These are phyloP conservation scores for Dryas integrifolia DNA, from an alignment of 331 rosid species.

Conservation along the genomic window DNA sequence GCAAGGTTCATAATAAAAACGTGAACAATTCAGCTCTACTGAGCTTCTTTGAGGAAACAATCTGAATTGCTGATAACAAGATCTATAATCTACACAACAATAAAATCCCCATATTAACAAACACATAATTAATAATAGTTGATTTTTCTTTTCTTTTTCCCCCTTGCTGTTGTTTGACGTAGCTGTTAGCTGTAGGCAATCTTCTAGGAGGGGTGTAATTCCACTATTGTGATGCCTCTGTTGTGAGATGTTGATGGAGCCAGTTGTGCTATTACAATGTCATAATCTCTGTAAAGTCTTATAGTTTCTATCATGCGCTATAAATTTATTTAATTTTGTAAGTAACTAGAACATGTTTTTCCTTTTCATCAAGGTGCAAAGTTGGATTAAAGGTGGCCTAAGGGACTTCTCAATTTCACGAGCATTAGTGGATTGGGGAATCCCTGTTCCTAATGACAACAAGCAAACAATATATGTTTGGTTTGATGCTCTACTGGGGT, in stretches of 20 bases:
- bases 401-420: conserved; percentile 93
- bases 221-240: no score
- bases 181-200: no score
- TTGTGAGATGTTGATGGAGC: no score
- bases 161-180: no score
- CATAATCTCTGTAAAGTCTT: not conserved
- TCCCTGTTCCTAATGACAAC: conserved; percentile 89
- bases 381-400: conserved; percentile 88
- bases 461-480: conserved; percentile 91
- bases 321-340: not conserved
- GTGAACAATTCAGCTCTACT: not conserved
- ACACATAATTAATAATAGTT: no score
- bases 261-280: no score
- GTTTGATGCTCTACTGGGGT: conserved; percentile 99
- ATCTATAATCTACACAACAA: not conserved
- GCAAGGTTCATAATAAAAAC: no score
- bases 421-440: conserved; percentile 97
- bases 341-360: not conserved
- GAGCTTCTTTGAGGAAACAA: not conserved
- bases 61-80: not conserved
- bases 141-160: no score
- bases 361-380: conserved; percentile 68
- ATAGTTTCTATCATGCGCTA: not conserved
- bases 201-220: no score
- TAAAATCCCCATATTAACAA: not conserved